Evolutionary conservation across 495 filamentous ascomycete species (phyloP).

Genomic region (Aspergillus bridgeri): DNA sequence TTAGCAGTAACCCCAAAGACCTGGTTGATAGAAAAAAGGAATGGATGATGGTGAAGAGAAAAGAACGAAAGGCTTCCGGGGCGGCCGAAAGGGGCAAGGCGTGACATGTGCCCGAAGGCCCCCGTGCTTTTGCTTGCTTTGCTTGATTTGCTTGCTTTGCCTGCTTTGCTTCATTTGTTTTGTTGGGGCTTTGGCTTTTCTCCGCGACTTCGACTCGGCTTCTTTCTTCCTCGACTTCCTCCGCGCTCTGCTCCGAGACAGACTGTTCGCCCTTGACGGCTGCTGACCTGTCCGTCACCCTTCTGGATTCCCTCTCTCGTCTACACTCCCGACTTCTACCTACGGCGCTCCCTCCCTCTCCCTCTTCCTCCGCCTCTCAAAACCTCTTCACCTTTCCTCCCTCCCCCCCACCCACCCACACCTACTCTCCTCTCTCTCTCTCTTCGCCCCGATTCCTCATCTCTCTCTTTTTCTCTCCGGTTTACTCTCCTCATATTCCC

Average conservation of each 20-base stretch:
- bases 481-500: not conserved
- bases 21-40: not conserved
- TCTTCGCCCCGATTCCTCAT: constrained; percentile 1
- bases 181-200: too few species aligned
- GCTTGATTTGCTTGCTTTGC: not conserved
- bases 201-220: too few species aligned
- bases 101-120: constrained; percentile 28
- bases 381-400: constrained; percentile 5
- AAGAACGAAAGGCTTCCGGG: constrained; percentile 20
- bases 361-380: not conserved
- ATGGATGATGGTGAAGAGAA: constrained; percentile 2
- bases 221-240: not conserved
- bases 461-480: too few species aligned
- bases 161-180: not conserved
- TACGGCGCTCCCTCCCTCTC: constrained; percentile 10
- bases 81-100: constrained; percentile 13
- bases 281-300: too few species aligned
- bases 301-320: too few species aligned
- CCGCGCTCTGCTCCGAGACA: too few species aligned
- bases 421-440: constrained; percentile 28
- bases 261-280: too few species aligned
- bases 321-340: constrained; percentile 1
- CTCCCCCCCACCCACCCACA: constrained; percentile 17
- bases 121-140: constrained; percentile 16
- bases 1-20: too few species aligned